Evolutionary conservation across 129 eudicot species (phyloP).

Genomic region (Dittrichia graveolens): DNA sequence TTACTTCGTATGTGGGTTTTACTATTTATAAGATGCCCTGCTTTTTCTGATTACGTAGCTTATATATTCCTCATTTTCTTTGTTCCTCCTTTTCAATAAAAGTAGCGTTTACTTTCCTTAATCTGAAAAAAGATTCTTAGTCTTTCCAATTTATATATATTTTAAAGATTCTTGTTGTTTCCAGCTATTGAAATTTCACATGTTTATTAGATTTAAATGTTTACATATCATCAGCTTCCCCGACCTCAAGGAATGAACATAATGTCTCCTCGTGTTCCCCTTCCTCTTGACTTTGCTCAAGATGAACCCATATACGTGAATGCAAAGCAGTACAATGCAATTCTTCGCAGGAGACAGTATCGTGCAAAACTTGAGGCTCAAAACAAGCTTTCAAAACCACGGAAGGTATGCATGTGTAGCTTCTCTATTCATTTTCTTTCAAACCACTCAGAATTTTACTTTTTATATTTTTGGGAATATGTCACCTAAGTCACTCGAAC

Average conservation of each 20-base stretch:
- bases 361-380: slow-evolving; percentile 85
- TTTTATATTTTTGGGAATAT: no score
- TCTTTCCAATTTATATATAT: neutral
- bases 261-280: slow-evolving; percentile 52
- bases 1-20: no score
- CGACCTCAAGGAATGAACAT: slow-evolving; percentile 47
- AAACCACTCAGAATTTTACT: neutral
- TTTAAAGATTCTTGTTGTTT: neutral
- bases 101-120: slow-evolving; percentile 2
- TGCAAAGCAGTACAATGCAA: slow-evolving; percentile 67
- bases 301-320: slow-evolving; percentile 72
- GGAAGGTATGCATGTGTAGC: slow-evolving; percentile 51
- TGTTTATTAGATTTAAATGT: slow-evolving; percentile 15
- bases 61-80: neutral
- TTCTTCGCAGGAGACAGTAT: slow-evolving; percentile 62
- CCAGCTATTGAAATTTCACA: neutral
- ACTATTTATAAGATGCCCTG: neutral
- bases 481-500: no score
- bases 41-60: neutral
- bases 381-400: slow-evolving; percentile 54
- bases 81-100: neutral
- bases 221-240: slow-evolving; percentile 37
- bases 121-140: no score
- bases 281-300: slow-evolving; percentile 57
- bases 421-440: neutral